Conservation (phyloP, 345 rosid genomes). For the Streptanthus diversifolius region DNA sequence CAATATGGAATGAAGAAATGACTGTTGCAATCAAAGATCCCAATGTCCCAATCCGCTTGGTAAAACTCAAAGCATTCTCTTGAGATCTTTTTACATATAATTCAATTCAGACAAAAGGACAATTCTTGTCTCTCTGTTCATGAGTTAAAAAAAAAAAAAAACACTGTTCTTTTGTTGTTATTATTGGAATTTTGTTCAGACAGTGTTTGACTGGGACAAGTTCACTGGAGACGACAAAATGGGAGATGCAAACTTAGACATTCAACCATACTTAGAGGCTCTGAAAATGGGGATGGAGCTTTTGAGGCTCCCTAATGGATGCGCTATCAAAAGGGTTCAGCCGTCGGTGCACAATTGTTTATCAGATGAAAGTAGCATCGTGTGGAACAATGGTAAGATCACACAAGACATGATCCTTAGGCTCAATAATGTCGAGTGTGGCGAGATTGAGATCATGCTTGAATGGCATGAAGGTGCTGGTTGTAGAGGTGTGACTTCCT, state of each 20-base stretch:
- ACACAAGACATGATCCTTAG: slow-evolving; percentile 58
- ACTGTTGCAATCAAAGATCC: slow-evolving; percentile 62
- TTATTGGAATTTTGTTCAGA: slow-evolving; percentile 34
- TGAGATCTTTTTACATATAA: neutral
- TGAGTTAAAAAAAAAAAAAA: neutral
- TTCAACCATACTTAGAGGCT: slow-evolving; percentile 55
- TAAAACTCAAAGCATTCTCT: slow-evolving; percentile 12
- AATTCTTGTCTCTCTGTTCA: neutral
- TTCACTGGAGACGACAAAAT: slow-evolving; percentile 67
- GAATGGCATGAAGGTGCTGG: slow-evolving; percentile 67
- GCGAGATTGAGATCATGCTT: slow-evolving; percentile 63
- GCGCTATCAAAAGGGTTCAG: slow-evolving; percentile 49
- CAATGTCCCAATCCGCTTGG: slow-evolving; percentile 51
- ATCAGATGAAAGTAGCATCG: slow-evolving; percentile 53
- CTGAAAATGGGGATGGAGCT: slow-evolving; percentile 47
- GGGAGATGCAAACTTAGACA: slow-evolving; percentile 82
- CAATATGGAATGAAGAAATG: slow-evolving; percentile 79
- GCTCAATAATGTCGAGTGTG: slow-evolving; percentile 56
- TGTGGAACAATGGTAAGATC: slow-evolving; percentile 51
- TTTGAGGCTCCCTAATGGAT: slow-evolving; percentile 50
- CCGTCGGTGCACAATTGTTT: slow-evolving; percentile 53
- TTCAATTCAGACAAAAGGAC: neutral
- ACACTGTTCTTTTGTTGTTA: neutral
- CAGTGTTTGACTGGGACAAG: slow-evolving; percentile 79
- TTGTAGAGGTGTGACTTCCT: slow-evolving; percentile 35